Conservation (phyloP, 1,284 basidiomycete species). For the Retiboletus fuscus region DNA sequence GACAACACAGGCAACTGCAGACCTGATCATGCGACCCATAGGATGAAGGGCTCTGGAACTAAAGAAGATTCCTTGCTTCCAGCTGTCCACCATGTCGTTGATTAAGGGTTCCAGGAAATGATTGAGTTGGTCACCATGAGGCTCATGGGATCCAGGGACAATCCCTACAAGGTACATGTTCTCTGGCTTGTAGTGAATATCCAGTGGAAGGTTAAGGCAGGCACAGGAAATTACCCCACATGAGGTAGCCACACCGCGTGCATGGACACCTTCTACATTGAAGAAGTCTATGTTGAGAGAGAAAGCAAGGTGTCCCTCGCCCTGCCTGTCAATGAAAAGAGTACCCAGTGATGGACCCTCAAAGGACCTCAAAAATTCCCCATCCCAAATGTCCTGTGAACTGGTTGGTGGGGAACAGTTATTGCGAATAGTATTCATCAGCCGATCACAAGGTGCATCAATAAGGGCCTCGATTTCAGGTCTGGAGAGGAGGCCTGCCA, state of each 20-base stretch:
- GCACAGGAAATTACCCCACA: neutral
- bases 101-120: neutral
- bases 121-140: neutral
- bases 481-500: constrained; percentile 6
- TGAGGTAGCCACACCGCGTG: neutral
- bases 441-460: constrained; percentile 12
- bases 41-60: neutral
- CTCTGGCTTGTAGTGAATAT: neutral
- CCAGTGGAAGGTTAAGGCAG: constrained; percentile 1
- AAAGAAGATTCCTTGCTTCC: neutral
- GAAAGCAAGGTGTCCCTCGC: neutral
- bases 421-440: constrained; percentile 10
- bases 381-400: constrained; percentile 19
- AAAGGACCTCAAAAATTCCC: constrained; percentile 7
- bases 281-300: neutral
- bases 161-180: constrained; percentile 6
- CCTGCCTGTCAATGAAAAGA: neutral
- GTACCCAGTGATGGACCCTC: neutral
- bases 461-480: constrained; percentile 9
- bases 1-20: neutral
- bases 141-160: neutral
- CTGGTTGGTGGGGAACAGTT: neutral
- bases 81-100: neutral
- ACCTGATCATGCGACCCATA: neutral
- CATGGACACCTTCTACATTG: neutral